A percentile compares a stretch with the other conserved stretches of the same genome.
Conservation (phyloP, 768 basidiomycete genomes). For the Piloderma croceum region DNA sequence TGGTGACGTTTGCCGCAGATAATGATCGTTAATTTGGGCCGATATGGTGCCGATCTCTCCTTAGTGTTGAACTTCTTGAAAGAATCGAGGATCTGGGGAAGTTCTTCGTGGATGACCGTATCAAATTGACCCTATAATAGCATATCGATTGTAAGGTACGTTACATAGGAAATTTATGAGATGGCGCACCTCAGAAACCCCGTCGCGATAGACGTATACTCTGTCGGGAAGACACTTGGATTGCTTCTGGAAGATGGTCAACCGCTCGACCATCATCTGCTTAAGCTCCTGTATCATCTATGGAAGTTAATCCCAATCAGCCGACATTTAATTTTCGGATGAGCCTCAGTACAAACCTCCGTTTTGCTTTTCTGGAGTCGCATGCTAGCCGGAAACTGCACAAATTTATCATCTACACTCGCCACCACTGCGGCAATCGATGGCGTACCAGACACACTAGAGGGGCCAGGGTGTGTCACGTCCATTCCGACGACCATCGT, state of each 20-base stretch:
- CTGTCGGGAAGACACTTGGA: slow-evolving; percentile 59
- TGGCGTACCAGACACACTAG: slow-evolving; percentile 63
- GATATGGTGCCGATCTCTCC: slow-evolving; percentile 41
- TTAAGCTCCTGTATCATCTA: slow-evolving; percentile 69
- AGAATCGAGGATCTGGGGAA: slow-evolving; percentile 55
- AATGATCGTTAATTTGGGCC: slow-evolving; percentile 61
- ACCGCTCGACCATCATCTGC: slow-evolving; percentile 67
- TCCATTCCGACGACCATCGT: slow-evolving; percentile 88
- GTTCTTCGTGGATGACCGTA: slow-evolving; percentile 51
- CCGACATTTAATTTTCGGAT: not conserved
- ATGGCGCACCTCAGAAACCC: slow-evolving; percentile 65
- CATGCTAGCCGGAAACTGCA: slow-evolving; percentile 74
- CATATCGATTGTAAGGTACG: not conserved
- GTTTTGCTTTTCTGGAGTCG: slow-evolving; percentile 47
- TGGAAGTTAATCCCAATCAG: not conserved
- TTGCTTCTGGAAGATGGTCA: slow-evolving; percentile 50
- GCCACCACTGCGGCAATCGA: slow-evolving; percentile 83
- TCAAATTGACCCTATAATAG: slow-evolving; percentile 63
- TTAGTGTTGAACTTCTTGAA: slow-evolving; percentile 48
- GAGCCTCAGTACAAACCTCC: slow-evolving; percentile 16
- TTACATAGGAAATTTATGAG: too few relatives aligned
- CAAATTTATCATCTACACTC: slow-evolving; percentile 61
- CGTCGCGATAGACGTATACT: slow-evolving; percentile 72
- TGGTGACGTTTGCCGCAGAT: slow-evolving; percentile 81
- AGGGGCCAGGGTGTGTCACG: slow-evolving; percentile 74